Evolutionary conservation across 306 rosid genomes (phyloP), one percentile per base, ranked within the genome.

Genomic region (Citrullus amarus): DNA sequence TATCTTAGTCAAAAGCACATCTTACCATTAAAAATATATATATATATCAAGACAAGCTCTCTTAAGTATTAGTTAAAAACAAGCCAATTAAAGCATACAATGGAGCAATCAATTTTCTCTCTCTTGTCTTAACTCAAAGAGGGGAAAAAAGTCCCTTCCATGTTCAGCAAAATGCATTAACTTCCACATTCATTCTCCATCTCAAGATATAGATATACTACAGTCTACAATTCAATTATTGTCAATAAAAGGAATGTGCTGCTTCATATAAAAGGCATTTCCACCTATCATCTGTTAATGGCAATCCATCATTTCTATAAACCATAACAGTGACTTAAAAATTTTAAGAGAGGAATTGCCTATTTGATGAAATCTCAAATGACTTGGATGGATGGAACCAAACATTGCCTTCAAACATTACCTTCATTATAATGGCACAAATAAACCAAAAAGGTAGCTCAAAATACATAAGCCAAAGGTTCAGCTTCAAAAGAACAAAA

Each of bases 381-480:
- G 58, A 14, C 41, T 71, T 71, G 20, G 36, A 48, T 70, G 32
- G 76, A 46, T 71, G 12, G 44, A 68, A 11, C 28, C 38, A 48
- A 73, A 73, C 61, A 44, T 71, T 48, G 41, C 76, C 13, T 25
- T 43, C 46, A 43, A 71, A 71, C 76, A 48, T 73, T 15, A 14
- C 77, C 16, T 50, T 73, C 77, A 73, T 15, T 50, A 74, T 1
- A 53, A 54, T 32, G 63, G 6, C 59, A 74, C 46, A 73, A 20
- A 73, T 30, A 16, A 16, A 9, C 62, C 48, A 4, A 34, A 74
- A 74, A 16, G 12, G 78, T 32, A 74, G 30, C 32, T 51, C 32
- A 54, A 38, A 74, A 74, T 74, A 74, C 78, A 74, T 53, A 74
- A 54, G 62, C 63, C 50, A 74, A 32, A 53, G 63, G 62, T 54